Conservation (phyloP, 352 stramenopile genomes). For the Phytophthora uliginosa region DNA sequence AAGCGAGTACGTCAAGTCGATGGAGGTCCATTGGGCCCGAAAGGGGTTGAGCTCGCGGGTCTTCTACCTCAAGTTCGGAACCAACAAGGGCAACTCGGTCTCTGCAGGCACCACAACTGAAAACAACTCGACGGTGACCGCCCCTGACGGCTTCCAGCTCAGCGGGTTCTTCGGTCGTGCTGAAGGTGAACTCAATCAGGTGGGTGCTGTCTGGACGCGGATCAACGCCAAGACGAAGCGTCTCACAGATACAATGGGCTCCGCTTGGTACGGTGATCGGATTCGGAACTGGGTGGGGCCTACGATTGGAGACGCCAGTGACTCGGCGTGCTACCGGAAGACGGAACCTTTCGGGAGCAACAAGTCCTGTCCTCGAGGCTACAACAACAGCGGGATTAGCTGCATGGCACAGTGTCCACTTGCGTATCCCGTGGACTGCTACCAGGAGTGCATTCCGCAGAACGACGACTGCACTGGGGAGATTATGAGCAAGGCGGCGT, state of each 20-base stretch:
- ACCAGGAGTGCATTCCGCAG: constrained; percentile 66
- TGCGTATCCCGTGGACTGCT: constrained; percentile 69
- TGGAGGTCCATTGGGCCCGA: constrained; percentile 39
- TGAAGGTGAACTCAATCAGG: constrained; percentile 28
- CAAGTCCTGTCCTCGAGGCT: constrained; percentile 34
- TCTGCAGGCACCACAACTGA: constrained; percentile 27
- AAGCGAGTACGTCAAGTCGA: constrained; percentile 35
- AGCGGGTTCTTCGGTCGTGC: constrained; percentile 40
- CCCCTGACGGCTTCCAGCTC: constrained; percentile 39
- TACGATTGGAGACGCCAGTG: constrained; percentile 27
- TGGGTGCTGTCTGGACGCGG: constrained; percentile 41
- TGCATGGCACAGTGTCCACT: constrained; percentile 58
- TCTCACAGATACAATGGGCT: constrained; percentile 35
- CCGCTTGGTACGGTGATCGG: constrained; percentile 31
- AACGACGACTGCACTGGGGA: constrained; percentile 48
- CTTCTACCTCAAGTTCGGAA: constrained; percentile 40
- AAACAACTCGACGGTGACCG: constrained; percentile 18
- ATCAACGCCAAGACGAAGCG: constrained; percentile 22
- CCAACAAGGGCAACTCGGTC: constrained; percentile 26
- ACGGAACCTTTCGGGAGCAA: constrained; percentile 17
- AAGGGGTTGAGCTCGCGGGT: constrained; percentile 15
- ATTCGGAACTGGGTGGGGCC: constrained; percentile 48
- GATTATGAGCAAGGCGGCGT: constrained; percentile 45
- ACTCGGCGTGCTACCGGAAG: constrained; percentile 46
- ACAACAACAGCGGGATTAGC: constrained; percentile 25